Evolutionary conservation across 164 flowering plant species (phyloP).

Genomic region (Cinnamomum micranthum): DNA sequence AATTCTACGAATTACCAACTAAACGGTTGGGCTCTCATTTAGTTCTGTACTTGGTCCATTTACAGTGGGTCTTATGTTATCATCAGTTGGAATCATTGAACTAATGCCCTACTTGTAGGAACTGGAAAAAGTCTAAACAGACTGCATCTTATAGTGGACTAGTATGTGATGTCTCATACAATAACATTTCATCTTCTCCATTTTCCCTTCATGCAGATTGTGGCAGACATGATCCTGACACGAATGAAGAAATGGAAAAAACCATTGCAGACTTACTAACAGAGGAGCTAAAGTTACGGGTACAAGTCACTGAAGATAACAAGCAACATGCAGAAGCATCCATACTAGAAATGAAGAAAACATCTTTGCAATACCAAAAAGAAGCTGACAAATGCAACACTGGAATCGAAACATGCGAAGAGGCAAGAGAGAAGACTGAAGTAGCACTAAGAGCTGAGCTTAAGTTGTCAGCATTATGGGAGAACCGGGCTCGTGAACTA

Average conservation of each 20-base stretch:
- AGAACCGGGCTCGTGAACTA: slow-evolving; percentile 46
- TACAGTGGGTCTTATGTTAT: neutral
- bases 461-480: slow-evolving; percentile 53
- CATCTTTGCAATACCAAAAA: slow-evolving; percentile 48
- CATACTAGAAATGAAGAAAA: slow-evolving; percentile 27
- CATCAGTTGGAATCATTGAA: too few relatives aligned
- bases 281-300: slow-evolving; percentile 47
- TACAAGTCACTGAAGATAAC: slow-evolving; percentile 35
- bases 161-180: neutral
- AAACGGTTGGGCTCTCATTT: neutral
- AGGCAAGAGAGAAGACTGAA: slow-evolving; percentile 61
- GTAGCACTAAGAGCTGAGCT: slow-evolving; percentile 37
- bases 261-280: slow-evolving; percentile 27
- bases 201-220: slow-evolving; percentile 40
- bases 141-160: too few relatives aligned
- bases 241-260: slow-evolving; percentile 47
- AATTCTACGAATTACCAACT: neutral
- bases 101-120: too few relatives aligned
- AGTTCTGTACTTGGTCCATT: neutral
- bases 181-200: neutral
- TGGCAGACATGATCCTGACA: slow-evolving; percentile 41
- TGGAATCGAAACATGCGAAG: slow-evolving; percentile 59
- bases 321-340: slow-evolving; percentile 27
- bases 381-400: slow-evolving; percentile 70
- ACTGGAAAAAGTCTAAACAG: too few relatives aligned